Conservation (phyloP, 2,329 filamentous ascomycete species). For the Fusarium pseudograminearum region DNA sequence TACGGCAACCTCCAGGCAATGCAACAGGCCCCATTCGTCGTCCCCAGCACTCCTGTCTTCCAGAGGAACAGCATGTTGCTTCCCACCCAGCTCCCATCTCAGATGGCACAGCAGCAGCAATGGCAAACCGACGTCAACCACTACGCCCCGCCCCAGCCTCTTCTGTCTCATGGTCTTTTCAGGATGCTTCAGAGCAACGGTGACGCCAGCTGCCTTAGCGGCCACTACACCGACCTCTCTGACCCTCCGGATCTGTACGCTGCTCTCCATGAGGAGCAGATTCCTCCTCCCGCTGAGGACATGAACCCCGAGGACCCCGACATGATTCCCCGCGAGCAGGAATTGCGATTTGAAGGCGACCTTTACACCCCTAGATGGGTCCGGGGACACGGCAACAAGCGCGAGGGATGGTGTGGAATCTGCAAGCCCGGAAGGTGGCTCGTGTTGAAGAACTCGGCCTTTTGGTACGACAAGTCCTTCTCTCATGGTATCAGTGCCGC, state of each 20-base stretch:
- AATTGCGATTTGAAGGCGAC: slow-evolving; percentile 82
- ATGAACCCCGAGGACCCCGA: slow-evolving; percentile 84
- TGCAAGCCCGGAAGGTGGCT: slow-evolving; percentile 89
- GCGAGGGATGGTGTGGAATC: slow-evolving; percentile 90
- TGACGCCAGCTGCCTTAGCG: slow-evolving; percentile 73
- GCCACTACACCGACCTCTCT: slow-evolving; percentile 78
- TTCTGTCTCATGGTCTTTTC: slow-evolving; percentile 79
- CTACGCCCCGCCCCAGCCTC: slow-evolving; percentile 70
- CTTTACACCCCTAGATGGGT: slow-evolving; percentile 88
- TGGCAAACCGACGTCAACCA: slow-evolving; percentile 64
- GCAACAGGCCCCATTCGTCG: slow-evolving; percentile 67
- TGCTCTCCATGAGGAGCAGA: slow-evolving; percentile 78
- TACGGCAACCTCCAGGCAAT: slow-evolving; percentile 67
- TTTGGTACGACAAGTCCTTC: slow-evolving; percentile 94
- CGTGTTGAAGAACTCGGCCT: slow-evolving; percentile 89
- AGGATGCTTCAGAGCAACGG: slow-evolving; percentile 81
- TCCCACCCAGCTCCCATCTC: slow-evolving; percentile 61
- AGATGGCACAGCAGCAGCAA: slow-evolving; percentile 63
- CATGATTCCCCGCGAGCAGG: slow-evolving; percentile 81
- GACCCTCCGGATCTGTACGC: slow-evolving; percentile 83
- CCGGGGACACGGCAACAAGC: slow-evolving; percentile 86
- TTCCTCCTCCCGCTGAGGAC: slow-evolving; percentile 80
- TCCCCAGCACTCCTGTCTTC: slow-evolving; percentile 65
- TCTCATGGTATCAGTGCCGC: slow-evolving; percentile 87
- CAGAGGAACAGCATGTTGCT: slow-evolving; percentile 70